A percentile compares a stretch with the other conserved stretches of the same genome.
phyloP scores from a whole-genome alignment of 75 land plant genomes.

The Picea glauca region DNA sequence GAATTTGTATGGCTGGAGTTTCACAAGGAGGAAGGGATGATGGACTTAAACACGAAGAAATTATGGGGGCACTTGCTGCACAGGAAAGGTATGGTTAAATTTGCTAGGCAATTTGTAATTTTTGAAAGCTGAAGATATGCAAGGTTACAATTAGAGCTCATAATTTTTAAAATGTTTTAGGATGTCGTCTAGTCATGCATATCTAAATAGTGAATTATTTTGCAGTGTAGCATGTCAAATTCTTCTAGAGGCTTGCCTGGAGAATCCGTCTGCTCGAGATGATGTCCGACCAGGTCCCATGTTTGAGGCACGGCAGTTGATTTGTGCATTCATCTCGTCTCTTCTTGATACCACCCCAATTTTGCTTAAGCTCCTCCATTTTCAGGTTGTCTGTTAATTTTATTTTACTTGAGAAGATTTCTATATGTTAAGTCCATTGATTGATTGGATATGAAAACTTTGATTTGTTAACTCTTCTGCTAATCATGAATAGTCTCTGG shows the following conservation, averaged over 20 bases:
- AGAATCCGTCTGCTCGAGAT: slow-evolving; percentile 17
- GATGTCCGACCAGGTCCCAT: slow-evolving; percentile 20
- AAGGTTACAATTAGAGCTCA: not conserved
- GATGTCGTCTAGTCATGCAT: not conserved
- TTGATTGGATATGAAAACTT: not conserved
- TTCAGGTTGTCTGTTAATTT: slow-evolving; percentile 22
- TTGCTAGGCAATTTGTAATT: not conserved
- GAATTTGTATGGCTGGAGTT: slow-evolving; percentile 19
- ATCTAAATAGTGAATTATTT: not conserved
- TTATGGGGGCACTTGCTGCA: slow-evolving; percentile 30
- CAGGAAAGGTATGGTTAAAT: slow-evolving; percentile 37
- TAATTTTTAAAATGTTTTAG: not conserved
- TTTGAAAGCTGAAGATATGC: not conserved
- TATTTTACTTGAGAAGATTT: not conserved
- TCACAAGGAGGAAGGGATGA: slow-evolving; percentile 9
- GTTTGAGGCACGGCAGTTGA: slow-evolving; percentile 29
- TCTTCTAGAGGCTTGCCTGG: slow-evolving; percentile 36
- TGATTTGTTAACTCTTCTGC: not conserved
- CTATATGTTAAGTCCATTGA: not conserved
- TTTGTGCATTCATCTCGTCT: slow-evolving; percentile 36
- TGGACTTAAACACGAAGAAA: slow-evolving; percentile 32
- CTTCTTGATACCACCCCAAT: slow-evolving; percentile 28
- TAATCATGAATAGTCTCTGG: not conserved
- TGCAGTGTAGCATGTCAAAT: slow-evolving; percentile 46
- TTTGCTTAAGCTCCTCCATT: slow-evolving; percentile 45